Conservation (phyloP, 805 yeast species). For the Tetrapisispora arboricola region DNA sequence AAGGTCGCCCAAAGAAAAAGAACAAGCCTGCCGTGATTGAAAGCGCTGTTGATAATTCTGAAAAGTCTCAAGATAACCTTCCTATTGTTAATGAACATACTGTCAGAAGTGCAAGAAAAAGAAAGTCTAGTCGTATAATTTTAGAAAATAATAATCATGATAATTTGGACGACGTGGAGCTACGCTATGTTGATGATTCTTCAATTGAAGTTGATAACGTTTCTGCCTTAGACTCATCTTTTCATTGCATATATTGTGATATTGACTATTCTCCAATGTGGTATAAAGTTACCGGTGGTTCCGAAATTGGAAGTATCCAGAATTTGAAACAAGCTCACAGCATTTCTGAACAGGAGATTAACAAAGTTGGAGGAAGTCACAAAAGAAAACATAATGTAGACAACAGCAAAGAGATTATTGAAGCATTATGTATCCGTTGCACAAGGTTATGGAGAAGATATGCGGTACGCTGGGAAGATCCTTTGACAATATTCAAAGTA, state of each 20-base stretch:
- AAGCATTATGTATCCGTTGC: conserved; percentile 75
- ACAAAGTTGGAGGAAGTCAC: conserved; percentile 13
- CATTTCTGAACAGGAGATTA: too few relatives aligned
- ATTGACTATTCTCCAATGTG: conserved; percentile 30
- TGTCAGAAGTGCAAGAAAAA: not conserved
- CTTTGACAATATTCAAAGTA: conserved; percentile 51
- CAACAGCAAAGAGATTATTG: too few relatives aligned
- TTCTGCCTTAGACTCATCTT: conserved; percentile 28
- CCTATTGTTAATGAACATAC: not conserved
- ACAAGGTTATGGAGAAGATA: conserved; percentile 88
- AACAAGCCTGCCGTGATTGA: not conserved
- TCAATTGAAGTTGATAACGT: conserved; percentile 55
- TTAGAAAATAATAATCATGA: conserved; percentile 5
- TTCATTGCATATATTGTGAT: conserved; percentile 65
- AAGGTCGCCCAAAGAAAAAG: conserved; percentile 58
- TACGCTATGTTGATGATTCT: conserved; percentile 35
- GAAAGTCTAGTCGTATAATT: conserved; percentile 9
- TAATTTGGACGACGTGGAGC: conserved; percentile 10
- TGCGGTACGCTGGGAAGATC: conserved; percentile 79
- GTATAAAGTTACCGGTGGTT: conserved; percentile 29
- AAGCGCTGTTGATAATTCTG: too few relatives aligned
- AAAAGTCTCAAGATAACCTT: not conserved
- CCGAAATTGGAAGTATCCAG: conserved; percentile 20
- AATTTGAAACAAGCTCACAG: too few relatives aligned
- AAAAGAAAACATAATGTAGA: too few relatives aligned